Conservation (phyloP, 257 asterid genomes). For the Capsicum baccatum region DNA sequence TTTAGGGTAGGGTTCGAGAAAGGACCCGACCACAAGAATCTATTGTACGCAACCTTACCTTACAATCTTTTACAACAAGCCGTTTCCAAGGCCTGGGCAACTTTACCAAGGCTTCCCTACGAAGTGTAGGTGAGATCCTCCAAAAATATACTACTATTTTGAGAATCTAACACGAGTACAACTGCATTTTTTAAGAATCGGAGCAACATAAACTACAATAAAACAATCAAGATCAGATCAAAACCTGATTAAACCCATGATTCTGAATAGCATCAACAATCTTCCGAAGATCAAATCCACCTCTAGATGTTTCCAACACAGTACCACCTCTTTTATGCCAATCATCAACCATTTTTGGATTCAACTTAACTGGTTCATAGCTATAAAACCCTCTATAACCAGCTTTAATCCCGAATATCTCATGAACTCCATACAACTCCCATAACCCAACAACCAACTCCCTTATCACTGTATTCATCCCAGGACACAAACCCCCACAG, state of each 20-base stretch:
- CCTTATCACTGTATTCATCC: slow-evolving; percentile 80
- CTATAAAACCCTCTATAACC: slow-evolving; percentile 80
- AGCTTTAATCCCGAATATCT: slow-evolving; percentile 61
- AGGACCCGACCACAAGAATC: too few species aligned
- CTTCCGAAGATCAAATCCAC: slow-evolving; percentile 66
- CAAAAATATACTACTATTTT: too few species aligned
- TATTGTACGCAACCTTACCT: too few species aligned
- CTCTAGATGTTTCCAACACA: slow-evolving; percentile 69
- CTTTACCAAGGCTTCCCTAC: too few species aligned
- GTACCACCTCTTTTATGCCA: slow-evolving; percentile 86
- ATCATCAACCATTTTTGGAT: slow-evolving; percentile 61
- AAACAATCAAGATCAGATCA: too few species aligned
- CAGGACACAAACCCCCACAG: slow-evolving; percentile 90
- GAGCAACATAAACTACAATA: too few species aligned
- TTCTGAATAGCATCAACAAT: slow-evolving; percentile 67
- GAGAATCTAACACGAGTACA: too few species aligned
- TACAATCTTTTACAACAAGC: too few species aligned
- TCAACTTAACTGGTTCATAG: slow-evolving; percentile 46
- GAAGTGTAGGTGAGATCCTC: too few species aligned
- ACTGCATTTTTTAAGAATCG: too few species aligned
- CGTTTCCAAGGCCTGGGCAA: too few species aligned
- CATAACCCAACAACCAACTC: slow-evolving; percentile 87
- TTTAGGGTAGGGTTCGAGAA: too few species aligned
- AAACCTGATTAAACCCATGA: slow-evolving; percentile 73
- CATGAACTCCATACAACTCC: slow-evolving; percentile 76